Percentiles rank a stretch among this genome's conserved stretches.
Evolutionary conservation across 2,329 filamentous ascomycete genomes (phyloP).

Genomic region (Gnomoniopsis smithogilvyi): DNA sequence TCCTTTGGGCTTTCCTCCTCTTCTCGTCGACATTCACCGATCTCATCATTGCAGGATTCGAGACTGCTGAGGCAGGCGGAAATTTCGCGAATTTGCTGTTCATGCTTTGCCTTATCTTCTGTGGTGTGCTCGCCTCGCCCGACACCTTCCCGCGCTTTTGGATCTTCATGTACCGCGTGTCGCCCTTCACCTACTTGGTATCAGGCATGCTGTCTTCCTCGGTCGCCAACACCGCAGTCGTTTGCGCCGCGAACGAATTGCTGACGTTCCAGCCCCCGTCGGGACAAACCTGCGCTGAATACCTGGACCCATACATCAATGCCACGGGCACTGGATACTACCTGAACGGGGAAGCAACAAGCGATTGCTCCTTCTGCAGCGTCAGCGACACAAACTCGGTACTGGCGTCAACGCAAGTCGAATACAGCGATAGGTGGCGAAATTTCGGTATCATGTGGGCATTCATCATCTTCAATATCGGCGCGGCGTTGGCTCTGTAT

Average conservation of each 20-base stretch:
- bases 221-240: slow-evolving; percentile 57
- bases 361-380: slow-evolving; percentile 20
- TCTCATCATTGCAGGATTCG: slow-evolving; percentile 61
- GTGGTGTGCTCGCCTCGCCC: slow-evolving; percentile 59
- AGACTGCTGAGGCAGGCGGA: slow-evolving; percentile 63
- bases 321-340: slow-evolving; percentile 44
- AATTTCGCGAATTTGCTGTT: slow-evolving; percentile 66
- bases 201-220: slow-evolving; percentile 62
- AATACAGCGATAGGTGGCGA: slow-evolving; percentile 47
- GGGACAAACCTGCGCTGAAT: slow-evolving; percentile 52
- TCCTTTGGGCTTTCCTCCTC: slow-evolving; percentile 62
- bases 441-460: slow-evolving; percentile 51
- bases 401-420: slow-evolving; percentile 33
- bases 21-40: slow-evolving; percentile 66
- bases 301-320: slow-evolving; percentile 46
- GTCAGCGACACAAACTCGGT: slow-evolving; percentile 32
- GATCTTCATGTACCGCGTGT: slow-evolving; percentile 70
- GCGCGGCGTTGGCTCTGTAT: slow-evolving; percentile 44
- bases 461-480: slow-evolving; percentile 47
- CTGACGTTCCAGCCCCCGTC: slow-evolving; percentile 57
- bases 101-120: slow-evolving; percentile 63
- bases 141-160: slow-evolving; percentile 63
- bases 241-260: slow-evolving; percentile 63
- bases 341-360: slow-evolving; percentile 34
- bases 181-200: slow-evolving; percentile 71